These are phyloP conservation scores for Diplodia corticola DNA, from an alignment of 2,329 filamentous ascomycete species.

Conservation along the genomic window DNA sequence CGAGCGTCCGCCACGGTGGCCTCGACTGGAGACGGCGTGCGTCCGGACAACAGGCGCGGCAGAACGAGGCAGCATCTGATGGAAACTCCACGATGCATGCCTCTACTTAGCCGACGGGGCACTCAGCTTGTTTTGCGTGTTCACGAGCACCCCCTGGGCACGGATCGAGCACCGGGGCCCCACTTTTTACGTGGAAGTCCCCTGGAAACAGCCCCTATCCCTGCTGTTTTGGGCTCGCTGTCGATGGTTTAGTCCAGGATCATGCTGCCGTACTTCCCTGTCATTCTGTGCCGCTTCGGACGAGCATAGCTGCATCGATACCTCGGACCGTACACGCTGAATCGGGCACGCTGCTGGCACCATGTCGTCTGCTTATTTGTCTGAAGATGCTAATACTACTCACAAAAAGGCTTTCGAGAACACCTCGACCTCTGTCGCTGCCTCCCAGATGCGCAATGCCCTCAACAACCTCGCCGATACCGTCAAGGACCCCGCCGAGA, in stretches of 20 bases:
- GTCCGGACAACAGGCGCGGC: neutral
- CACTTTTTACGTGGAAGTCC: constrained; percentile 23
- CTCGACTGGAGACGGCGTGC: neutral
- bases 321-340: neutral
- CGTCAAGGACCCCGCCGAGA: constrained; percentile 73
- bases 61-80: neutral
- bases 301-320: neutral
- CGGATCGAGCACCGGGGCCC: constrained; percentile 13
- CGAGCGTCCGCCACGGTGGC: neutral
- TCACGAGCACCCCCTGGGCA: constrained; percentile 16
- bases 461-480: constrained; percentile 90
- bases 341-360: constrained; percentile 21
- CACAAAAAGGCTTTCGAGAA: constrained; percentile 86
- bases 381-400: constrained; percentile 17
- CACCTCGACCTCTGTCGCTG: constrained; percentile 96
- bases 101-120: neutral
- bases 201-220: constrained; percentile 19
- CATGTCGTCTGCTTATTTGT: neutral
- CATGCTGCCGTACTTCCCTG: neutral
- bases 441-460: constrained; percentile 98
- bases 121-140: neutral
- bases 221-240: constrained; percentile 6
- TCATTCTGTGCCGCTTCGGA: neutral
- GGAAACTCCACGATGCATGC: neutral
- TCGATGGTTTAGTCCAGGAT: constrained; percentile 2